These are phyloP conservation scores for Sicyos baderoa DNA, from an alignment of 306 rosid species.

Conservation along the genomic window DNA sequence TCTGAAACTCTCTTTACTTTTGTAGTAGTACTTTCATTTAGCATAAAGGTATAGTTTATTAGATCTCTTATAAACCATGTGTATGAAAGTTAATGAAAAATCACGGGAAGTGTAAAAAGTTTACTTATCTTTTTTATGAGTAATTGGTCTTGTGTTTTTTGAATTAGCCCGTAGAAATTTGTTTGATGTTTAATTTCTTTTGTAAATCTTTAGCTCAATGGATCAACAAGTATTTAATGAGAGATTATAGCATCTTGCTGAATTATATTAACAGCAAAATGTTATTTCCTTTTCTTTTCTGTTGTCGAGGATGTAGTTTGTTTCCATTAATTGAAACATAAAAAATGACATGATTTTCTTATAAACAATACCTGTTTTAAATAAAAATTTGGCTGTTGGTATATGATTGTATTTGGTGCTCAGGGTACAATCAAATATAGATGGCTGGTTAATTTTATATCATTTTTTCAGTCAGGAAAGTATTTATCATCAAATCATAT, in stretches of 20 bases:
- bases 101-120: neutral
- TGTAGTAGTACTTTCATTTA: neutral
- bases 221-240: neutral
- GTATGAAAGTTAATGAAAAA: neutral
- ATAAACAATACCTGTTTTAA: neutral
- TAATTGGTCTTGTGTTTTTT: neutral
- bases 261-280: neutral
- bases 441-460: neutral
- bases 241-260: neutral
- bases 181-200: neutral
- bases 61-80: neutral
- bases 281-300: neutral
- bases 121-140: neutral
- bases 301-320: neutral
- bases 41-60: neutral
- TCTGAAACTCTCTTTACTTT: conserved; percentile 9
- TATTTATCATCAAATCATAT: neutral
- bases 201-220: neutral
- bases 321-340: conserved; percentile 4
- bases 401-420: too few relatives aligned
- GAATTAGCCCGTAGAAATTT: neutral
- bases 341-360: neutral
- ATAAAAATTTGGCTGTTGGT: neutral
- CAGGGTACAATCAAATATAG: too few relatives aligned
- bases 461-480: neutral